Base-by-base conservation (phyloP, 1,139 yeast genomes). In the Eremothecium gossypii region DNA sequence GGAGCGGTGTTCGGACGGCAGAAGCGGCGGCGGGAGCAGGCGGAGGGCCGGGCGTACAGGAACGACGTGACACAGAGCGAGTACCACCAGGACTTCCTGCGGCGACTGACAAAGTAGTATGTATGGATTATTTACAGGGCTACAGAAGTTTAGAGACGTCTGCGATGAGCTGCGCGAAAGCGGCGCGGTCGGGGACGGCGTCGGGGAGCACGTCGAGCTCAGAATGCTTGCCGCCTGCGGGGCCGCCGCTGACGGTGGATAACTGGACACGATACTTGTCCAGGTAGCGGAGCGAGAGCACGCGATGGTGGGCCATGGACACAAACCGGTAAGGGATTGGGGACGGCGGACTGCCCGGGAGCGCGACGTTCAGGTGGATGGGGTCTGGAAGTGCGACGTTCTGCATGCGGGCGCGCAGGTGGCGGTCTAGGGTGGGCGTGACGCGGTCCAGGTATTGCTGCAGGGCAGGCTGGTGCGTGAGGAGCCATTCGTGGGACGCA, bases 1-100 rank as follows among this genome's bases (percentile, higher is more conserved):
- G 71, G 70, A 30, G 69, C 79, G 2, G 65, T 70, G 9, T 71
- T 71, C 42, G 55, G 60, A 1, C 48, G 54, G 17, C 44, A 46
- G 23, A 42, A 55, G 39, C 48, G 54, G 13, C n/a, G 29, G n/a
- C 36, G 28, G 27, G 49, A 50, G 1, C 64, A 71, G 0, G 66
- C 69, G 55, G 68, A 66, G 46, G 66, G 67, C 40, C 65, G 67
- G 36, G 49, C 49, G n/a, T 79, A 72, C 53, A 71, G 83, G 14
- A 83, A 82, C 47, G 84, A 84, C 53, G 67, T 84, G 46, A 60
- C 82, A 17, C 68, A 77, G 41, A 81, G 91, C 4, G 81, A 80
- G 17, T 76, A 74, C 51, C 95, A 87, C 58, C 70, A 76, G 49
- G 72, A 76, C 47, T 86, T 87, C 55, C 64, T 87, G 64, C 71